phyloP scores from a whole-genome alignment of 345 rosid genomes.

The Acer saccharum region DNA sequence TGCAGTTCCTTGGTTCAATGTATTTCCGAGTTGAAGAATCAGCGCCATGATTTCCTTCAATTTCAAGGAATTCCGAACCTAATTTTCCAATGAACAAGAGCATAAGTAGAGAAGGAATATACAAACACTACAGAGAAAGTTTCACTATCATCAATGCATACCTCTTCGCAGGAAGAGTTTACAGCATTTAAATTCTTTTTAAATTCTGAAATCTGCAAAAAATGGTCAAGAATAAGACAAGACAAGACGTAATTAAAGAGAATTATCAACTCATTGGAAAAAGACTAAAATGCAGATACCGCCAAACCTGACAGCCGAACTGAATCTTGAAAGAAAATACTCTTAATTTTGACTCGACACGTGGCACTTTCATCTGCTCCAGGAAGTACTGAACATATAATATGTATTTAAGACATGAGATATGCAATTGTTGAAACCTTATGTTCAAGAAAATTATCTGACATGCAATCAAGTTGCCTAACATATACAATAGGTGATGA shows the following conservation, averaged over 20 bases:
- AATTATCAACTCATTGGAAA: slow-evolving; percentile 23
- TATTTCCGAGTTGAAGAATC: slow-evolving; percentile 90
- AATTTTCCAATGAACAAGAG: slow-evolving; percentile 18
- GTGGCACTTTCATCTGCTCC: slow-evolving; percentile 98
- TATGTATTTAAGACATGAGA: slow-evolving; percentile 3
- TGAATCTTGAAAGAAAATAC: slow-evolving; percentile 98
- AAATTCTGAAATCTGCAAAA: slow-evolving; percentile 76
- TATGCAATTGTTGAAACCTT: slow-evolving; percentile 2
- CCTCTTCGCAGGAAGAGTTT: slow-evolving; percentile 94
- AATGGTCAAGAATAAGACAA: slow-evolving; percentile 17
- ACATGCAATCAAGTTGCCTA: slow-evolving; percentile 1
- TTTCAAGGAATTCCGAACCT: slow-evolving; percentile 86
- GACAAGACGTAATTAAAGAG: slow-evolving; percentile 15
- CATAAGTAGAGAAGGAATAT: slow-evolving; percentile 16
- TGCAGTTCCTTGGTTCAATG: slow-evolving; percentile 96
- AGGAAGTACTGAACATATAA: slow-evolving; percentile 69
- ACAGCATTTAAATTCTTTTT: slow-evolving; percentile 81
- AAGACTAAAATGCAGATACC: slow-evolving; percentile 43
- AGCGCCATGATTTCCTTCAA: slow-evolving; percentile 94
- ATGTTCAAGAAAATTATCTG: slow-evolving; percentile 10
- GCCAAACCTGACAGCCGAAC: slow-evolving; percentile 87
- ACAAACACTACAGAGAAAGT: slow-evolving; percentile 19
- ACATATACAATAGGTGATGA: background rate
- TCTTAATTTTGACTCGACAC: slow-evolving; percentile 93
- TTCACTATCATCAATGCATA: slow-evolving; percentile 30